Evolutionary conservation across 2,329 filamentous ascomycete species (phyloP), one percentile per base, ranked within the genome.

Genomic region (Conoideocrella luteorostrata): DNA sequence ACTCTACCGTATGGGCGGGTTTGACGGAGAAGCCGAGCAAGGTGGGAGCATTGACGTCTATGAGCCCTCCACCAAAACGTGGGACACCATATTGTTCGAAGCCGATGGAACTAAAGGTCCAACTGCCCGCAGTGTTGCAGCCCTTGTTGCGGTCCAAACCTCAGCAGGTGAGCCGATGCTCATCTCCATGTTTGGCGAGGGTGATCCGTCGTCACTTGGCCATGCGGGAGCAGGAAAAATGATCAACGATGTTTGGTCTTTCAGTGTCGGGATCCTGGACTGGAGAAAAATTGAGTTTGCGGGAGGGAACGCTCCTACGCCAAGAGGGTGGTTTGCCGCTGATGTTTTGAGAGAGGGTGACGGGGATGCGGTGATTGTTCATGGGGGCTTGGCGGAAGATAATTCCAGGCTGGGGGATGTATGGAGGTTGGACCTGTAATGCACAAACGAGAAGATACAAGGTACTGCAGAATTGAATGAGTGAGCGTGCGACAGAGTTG

Each of bases 1-100:
- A 43, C 32, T 84, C 3, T 84, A 75, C 53, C 67, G 80, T 2
- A 78, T 82, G 70, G 76, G 78, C 48, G 81, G 81, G 0, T 84
- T 83, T 43, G 79, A 84, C 53, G 81, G 80, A 0, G 69, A 65
- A 10, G 70, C 55, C 0, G 80, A 84, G 52, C 69, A 77, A 26
- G 80, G 81, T 1, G 79, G 78, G 0, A 59, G 52, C 2, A 20
- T 85, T 9, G 80, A 85, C 45, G 57, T 79, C 3, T 64, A 52
- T 23, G 55, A 65, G 32, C 9, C 24, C 5, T 15, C 23, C 9
- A 30, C 4, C 4, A 10, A 30, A 18, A 7, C 5, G 5, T 41
- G 34, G 34, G 6, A 3, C 6, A 20, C 34, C 18, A 37, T 22
- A 5, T 11, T 9, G 11, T 37, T 37, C n/a, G 7, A 11, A 2